These are phyloP conservation scores for Melampsora larici-populina DNA, from an alignment of 1,284 basidiomycete species.

Conservation along the genomic window DNA sequence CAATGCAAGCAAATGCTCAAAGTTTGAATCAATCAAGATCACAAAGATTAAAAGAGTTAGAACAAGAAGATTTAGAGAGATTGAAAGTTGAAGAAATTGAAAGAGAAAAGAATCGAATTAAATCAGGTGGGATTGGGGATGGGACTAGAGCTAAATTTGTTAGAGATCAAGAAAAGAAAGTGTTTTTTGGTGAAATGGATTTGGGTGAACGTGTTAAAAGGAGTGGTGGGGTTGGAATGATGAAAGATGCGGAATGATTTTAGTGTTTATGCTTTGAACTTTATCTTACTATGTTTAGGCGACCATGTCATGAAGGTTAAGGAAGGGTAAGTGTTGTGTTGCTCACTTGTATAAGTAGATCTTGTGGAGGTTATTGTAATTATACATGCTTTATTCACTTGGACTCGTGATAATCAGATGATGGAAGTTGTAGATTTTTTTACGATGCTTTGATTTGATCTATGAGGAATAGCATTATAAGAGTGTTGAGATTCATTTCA, in stretches of 20 bases:
- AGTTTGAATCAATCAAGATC: constrained; percentile 8
- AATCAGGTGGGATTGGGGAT: constrained; percentile 21
- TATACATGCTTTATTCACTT: too few relatives aligned
- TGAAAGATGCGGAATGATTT: constrained; percentile 26
- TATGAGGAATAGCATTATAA: too few relatives aligned
- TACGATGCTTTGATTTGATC: too few relatives aligned
- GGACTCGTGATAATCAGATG: too few relatives aligned
- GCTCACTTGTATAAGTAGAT: too few relatives aligned
- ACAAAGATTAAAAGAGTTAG: constrained; percentile 1
- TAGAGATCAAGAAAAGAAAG: constrained; percentile 36
- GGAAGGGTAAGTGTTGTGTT: too few relatives aligned
- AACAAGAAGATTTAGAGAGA: constrained; percentile 19
- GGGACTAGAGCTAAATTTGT: constrained; percentile 34
- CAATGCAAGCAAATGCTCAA: constrained; percentile 25
- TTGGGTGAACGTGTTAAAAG: constrained; percentile 31
- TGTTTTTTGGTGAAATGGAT: constrained; percentile 32
- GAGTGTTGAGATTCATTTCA: too few relatives aligned
- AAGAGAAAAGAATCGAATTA: constrained; percentile 25
- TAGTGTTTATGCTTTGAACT: neutral
- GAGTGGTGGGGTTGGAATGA: constrained; percentile 20
- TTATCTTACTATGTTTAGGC: too few relatives aligned
- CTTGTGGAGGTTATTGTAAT: too few relatives aligned
- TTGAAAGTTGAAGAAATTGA: constrained; percentile 16
- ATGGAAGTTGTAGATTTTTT: too few relatives aligned
- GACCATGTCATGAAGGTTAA: too few relatives aligned